A percentile compares a stretch with the other conserved stretches of the same genome.
These are phyloP conservation scores for Penicillium sp. DNA, from an alignment of 2,329 filamentous ascomycete genomes.

Conservation along the genomic window DNA sequence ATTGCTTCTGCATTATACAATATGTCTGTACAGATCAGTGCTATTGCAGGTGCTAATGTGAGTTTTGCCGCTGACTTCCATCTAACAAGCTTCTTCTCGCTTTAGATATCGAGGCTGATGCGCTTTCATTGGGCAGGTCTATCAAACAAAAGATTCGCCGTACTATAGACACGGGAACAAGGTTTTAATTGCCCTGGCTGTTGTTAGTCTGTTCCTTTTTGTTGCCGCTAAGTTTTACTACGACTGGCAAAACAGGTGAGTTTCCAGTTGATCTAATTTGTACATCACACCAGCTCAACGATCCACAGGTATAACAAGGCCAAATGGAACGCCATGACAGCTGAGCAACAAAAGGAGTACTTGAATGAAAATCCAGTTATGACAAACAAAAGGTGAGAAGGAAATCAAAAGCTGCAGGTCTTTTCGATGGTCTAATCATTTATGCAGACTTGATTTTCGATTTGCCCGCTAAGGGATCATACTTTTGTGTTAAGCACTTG, in stretches of 20 bases:
- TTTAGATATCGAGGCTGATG: background rate
- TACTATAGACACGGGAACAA: slow-evolving; percentile 63
- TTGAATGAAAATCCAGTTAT: slow-evolving; percentile 34
- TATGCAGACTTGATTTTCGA: slow-evolving; percentile 38
- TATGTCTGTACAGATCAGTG: slow-evolving; percentile 50
- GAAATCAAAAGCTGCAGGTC: background rate
- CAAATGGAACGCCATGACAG: slow-evolving; percentile 39
- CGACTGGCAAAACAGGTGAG: slow-evolving; percentile 45
- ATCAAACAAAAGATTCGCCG: slow-evolving; percentile 59
- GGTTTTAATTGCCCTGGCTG: slow-evolving; percentile 58
- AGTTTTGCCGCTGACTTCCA: slow-evolving; percentile 14
- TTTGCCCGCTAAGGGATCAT: slow-evolving; percentile 28
- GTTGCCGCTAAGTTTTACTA: slow-evolving; percentile 49
- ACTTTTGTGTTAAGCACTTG: too few relatives aligned
- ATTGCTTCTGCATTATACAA: slow-evolving; percentile 52
- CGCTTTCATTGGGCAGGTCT: slow-evolving; percentile 49
- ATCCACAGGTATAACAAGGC: slow-evolving; percentile 56
- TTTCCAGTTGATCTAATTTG: background rate
- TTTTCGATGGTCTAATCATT: background rate
- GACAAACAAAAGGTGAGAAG: slow-evolving; percentile 35
- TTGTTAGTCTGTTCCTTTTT: slow-evolving; percentile 56
- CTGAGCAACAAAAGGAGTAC: slow-evolving; percentile 34
- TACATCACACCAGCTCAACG: background rate
- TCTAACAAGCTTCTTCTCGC: too few relatives aligned
- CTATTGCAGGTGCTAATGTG: slow-evolving; percentile 45